Percentiles rank a stretch among this genome's conserved stretches.
These are phyloP conservation scores for Syzygium grande DNA, from an alignment of 345 rosid species.

Conservation along the genomic window DNA sequence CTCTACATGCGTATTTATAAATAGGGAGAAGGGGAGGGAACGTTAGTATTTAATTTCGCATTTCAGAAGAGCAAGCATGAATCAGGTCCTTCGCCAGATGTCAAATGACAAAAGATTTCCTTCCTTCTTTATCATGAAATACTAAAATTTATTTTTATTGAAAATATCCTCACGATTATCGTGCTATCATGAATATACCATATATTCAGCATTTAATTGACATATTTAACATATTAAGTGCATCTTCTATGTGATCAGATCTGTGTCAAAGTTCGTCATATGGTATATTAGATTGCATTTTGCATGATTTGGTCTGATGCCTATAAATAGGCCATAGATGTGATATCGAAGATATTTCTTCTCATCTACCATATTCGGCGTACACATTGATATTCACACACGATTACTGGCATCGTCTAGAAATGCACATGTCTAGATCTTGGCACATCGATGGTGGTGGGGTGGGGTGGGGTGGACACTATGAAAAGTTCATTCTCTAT, in stretches of 20 bases:
- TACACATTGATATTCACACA: not conserved
- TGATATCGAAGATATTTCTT: not conserved
- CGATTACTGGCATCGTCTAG: not conserved
- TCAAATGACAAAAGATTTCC: too few relatives aligned
- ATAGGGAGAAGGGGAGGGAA: not conserved
- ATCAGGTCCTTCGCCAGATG: not conserved
- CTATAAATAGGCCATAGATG: not conserved
- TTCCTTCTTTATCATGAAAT: too few relatives aligned
- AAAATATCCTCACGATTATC: not conserved
- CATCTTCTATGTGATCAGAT: not conserved
- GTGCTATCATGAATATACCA: not conserved
- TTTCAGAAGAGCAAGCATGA: not conserved
- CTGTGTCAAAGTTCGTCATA: not conserved
- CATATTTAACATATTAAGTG: not conserved
- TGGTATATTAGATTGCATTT: not conserved
- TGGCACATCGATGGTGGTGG: not conserved
- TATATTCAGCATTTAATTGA: not conserved
- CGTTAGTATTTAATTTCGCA: not conserved
- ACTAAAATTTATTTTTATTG: too few relatives aligned
- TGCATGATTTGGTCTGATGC: fast-evolving
- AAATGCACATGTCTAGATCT: not conserved
- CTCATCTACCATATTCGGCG: not conserved
- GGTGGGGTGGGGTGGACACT: too few relatives aligned
- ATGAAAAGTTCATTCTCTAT: too few relatives aligned
- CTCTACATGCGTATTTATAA: too few relatives aligned